Evolutionary conservation across 441 rosid genomes (phyloP).

Genomic region (Breynia disticha): DNA sequence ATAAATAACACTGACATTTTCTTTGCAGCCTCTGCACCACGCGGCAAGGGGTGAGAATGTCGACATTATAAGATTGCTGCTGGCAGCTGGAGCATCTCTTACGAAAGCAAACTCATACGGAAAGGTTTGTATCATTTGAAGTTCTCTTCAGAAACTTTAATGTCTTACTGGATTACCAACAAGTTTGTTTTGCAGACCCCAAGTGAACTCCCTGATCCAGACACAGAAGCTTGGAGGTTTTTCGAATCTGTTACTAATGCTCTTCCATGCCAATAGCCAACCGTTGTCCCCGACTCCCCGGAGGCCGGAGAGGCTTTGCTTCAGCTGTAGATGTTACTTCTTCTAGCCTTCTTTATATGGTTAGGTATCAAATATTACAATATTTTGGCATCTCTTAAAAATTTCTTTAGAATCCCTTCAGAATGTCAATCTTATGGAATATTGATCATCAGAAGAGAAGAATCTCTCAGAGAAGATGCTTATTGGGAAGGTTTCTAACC

Average conservation of each 20-base stretch:
- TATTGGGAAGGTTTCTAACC: too few species aligned
- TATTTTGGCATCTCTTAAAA: background rate
- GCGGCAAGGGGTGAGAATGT: constrained; percentile 84
- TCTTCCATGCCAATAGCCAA: constrained; percentile 17
- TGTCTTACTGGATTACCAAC: constrained; percentile 6
- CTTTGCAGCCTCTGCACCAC: constrained; percentile 80
- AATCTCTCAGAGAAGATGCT: too few species aligned
- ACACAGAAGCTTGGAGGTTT: constrained; percentile 51
- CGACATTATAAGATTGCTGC: constrained; percentile 54
- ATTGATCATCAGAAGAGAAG: too few species aligned
- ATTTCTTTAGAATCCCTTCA: background rate
- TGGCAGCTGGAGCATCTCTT: constrained; percentile 66
- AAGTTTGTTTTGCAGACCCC: constrained; percentile 48
- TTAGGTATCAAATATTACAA: background rate
- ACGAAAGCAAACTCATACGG: constrained; percentile 42
- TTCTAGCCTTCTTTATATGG: background rate
- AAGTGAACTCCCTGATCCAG: constrained; percentile 53
- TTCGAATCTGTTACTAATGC: constrained; percentile 41
- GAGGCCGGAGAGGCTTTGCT: constrained; percentile 3
- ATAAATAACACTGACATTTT: constrained; percentile 1
- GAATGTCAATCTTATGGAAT: too few species aligned
- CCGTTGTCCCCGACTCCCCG: too few species aligned
- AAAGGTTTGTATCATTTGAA: constrained; percentile 37
- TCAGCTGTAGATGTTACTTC: background rate
- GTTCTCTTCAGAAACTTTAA: background rate